Evolutionary conservation across 768 basidiomycete genomes (phyloP), one percentile per base, ranked within the genome.

Genomic region (Pholiota conissans): DNA sequence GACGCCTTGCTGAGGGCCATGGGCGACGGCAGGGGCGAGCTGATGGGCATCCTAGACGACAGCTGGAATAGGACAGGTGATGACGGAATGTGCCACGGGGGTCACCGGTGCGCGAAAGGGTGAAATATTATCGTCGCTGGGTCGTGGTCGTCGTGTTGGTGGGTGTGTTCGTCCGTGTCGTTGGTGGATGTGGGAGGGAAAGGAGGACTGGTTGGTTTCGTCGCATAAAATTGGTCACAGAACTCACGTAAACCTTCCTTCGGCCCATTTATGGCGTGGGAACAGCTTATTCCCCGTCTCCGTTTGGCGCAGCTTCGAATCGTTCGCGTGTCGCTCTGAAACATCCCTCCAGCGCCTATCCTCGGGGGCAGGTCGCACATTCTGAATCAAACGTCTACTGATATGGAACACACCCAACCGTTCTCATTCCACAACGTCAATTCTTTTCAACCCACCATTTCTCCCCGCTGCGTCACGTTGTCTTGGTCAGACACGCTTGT

Each of bases 1-100:
- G 79, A 69, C 50, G 80, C 70, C 59, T 82, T 78, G 58, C 75
- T 76, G 58, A 88, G 67, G 0, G 86, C 87, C 76, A 89, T 89
- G 37, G 87, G 87, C 3, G 87, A 89, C 49, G 83, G 74, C 46
- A 62, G 29, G 26, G 61, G 63, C 5, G 64, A 60, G 26, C 14
- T 57, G 52, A 61, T 58, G 6, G 64, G 64, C 64, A 65, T 65
- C 53, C 40, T 54, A 16, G 54, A 29, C 34, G 45, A 24, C 34
- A 5, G 11, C 30, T 42, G n/a, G 48, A 14, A 52, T 11, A 16
- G 24, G 32, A 27, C 2, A 27, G 27, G 16, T 54, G 35, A 20
- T 18, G 26, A 28, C 48, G 28, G 18, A 22, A 22, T 20, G 40
- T n/a, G 20, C 40, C 40, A 6, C 37, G 37, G 5, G n/a, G 16